Conservation (phyloP, 768 basidiomycete genomes). For the Serendipita sp. region DNA sequence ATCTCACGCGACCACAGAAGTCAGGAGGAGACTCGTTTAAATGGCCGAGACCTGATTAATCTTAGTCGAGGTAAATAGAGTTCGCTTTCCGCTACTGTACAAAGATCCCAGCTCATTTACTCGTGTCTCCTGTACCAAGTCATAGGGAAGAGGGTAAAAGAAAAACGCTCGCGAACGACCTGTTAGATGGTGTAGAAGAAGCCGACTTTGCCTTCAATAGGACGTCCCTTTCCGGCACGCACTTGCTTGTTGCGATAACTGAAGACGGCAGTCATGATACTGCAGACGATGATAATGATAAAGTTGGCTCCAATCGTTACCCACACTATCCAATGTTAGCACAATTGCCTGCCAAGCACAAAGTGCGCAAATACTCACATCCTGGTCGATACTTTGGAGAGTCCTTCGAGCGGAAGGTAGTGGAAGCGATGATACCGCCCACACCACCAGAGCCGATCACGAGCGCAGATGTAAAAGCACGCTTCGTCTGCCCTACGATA, state of each 20-base stretch:
- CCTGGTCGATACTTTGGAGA: slow-evolving; percentile 12
- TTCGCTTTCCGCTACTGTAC: no score
- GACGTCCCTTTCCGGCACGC: slow-evolving; percentile 2
- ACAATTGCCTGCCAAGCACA: not conserved
- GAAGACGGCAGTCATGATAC: slow-evolving; percentile 11
- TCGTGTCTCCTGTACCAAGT: not conserved
- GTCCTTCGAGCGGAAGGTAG: slow-evolving; percentile 11
- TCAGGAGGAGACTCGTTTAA: slow-evolving; percentile 4
- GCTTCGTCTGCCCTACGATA: slow-evolving; percentile 15
- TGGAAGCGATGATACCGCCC: slow-evolving; percentile 16
- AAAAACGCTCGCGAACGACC: not conserved
- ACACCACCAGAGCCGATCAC: slow-evolving; percentile 15
- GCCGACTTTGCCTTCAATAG: slow-evolving; percentile 11
- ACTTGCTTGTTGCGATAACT: slow-evolving; percentile 10
- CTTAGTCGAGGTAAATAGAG: not conserved
- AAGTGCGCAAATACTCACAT: not conserved
- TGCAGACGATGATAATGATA: slow-evolving; percentile 8
- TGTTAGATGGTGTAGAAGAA: slow-evolving; percentile 16
- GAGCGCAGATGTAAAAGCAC: slow-evolving; percentile 14
- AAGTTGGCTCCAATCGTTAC: slow-evolving; percentile 13
- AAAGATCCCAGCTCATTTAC: no score
- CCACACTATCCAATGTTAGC: not conserved
- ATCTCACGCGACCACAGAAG: not conserved
- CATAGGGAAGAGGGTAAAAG: not conserved
- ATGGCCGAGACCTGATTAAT: slow-evolving; percentile 12